Conservation (phyloP, 1,284 basidiomycete genomes). For the Rhodotorula sp. region DNA sequence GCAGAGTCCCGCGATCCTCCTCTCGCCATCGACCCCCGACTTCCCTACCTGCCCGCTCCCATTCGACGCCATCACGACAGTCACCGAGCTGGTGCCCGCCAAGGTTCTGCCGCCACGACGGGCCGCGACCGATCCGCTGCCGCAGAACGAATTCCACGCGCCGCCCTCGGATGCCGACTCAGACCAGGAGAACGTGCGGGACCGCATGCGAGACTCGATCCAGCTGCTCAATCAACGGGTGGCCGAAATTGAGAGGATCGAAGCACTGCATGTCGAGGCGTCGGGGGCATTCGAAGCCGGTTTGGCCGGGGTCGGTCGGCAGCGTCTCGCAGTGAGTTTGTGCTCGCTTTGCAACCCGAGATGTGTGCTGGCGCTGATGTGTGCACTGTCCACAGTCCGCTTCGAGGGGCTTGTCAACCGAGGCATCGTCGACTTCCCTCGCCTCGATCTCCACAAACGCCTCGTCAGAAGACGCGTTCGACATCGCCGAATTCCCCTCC, state of each 20-base stretch:
- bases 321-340: background rate
- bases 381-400: background rate
- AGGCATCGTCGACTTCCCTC: constrained; percentile 16
- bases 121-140: background rate
- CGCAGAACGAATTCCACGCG: background rate
- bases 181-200: background rate
- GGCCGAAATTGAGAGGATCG: constrained; percentile 25
- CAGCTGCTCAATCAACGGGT: constrained; percentile 22
- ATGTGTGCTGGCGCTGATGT: background rate
- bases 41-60: constrained; percentile 18
- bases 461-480: constrained; percentile 29
- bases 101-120: background rate
- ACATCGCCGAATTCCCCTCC: constrained; percentile 30
- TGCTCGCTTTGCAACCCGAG: background rate
- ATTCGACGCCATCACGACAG: background rate
- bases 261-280: background rate
- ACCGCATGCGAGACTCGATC: constrained; percentile 18
- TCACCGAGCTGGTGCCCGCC: constrained; percentile 5
- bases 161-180: background rate
- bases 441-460: constrained; percentile 14
- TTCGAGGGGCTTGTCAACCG: background rate
- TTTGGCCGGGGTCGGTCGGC: background rate
- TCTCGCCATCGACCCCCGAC: constrained; percentile 28
- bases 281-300: background rate
- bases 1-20: constrained; percentile 16